These are phyloP conservation scores for Escovopsis sp. DNA, from an alignment of 2,329 filamentous ascomycete genomes.

Conservation along the genomic window DNA sequence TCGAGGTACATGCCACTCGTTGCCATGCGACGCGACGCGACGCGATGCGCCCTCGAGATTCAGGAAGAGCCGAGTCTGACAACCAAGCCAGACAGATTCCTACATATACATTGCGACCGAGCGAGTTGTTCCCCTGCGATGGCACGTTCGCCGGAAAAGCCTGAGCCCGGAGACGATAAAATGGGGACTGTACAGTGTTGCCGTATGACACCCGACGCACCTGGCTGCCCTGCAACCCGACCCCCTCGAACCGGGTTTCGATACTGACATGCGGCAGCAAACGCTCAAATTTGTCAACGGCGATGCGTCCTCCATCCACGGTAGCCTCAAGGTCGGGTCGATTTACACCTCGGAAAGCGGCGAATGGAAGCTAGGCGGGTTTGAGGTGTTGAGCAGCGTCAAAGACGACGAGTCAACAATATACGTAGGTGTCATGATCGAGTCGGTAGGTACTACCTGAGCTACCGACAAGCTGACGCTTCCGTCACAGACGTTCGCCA, in stretches of 20 bases:
- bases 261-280: slow-evolving; percentile 35
- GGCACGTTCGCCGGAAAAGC: slow-evolving; percentile 81
- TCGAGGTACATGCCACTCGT: slow-evolving; percentile 47
- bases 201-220: slow-evolving; percentile 36
- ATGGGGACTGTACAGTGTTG: slow-evolving; percentile 83
- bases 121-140: slow-evolving; percentile 69
- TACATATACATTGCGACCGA: slow-evolving; percentile 97
- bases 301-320: slow-evolving; percentile 84
- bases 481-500: slow-evolving; percentile 57
- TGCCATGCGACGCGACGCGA: too few relatives aligned
- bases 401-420: slow-evolving; percentile 93
- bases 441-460: too few relatives aligned
- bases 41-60: not conserved
- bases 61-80: slow-evolving; percentile 10
- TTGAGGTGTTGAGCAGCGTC: slow-evolving; percentile 85
- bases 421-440: slow-evolving; percentile 38
- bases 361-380: slow-evolving; percentile 92
- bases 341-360: slow-evolving; percentile 91
- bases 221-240: too few relatives aligned
- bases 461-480: slow-evolving; percentile 1
- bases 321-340: slow-evolving; percentile 69
- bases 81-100: slow-evolving; percentile 57
- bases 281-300: slow-evolving; percentile 94
- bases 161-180: slow-evolving; percentile 85
- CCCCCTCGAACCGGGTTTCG: too few relatives aligned